phyloP scores from a whole-genome alignment of 1,139 yeast species.

The Candida glucosophila region DNA sequence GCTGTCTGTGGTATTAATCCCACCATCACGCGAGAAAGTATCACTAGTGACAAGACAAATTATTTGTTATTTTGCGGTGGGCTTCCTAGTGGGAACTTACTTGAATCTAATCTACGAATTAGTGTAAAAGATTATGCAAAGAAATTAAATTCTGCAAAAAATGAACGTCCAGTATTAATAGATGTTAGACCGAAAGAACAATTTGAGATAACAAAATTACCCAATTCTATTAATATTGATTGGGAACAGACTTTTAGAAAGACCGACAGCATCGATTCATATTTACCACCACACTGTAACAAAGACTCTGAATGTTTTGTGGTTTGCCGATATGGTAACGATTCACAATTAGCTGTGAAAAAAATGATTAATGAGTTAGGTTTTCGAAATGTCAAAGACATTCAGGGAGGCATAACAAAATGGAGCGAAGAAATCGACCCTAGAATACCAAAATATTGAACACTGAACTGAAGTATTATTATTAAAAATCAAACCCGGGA shows the following conservation, averaged over 20 bases:
- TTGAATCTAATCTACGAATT: conserved; percentile 36
- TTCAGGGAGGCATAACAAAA: conserved; percentile 67
- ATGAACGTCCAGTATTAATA: conserved; percentile 24
- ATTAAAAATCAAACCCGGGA: conserved; percentile 8
- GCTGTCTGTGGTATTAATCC: conserved; percentile 53
- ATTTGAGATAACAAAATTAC: conserved; percentile 55
- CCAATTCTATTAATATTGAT: conserved; percentile 57
- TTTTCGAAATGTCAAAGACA: conserved; percentile 47
- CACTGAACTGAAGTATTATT: conserved; percentile 1
- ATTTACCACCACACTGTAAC: conserved; percentile 12
- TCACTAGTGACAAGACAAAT: conserved; percentile 43
- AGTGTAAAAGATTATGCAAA: conserved; percentile 33
- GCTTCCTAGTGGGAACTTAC: conserved; percentile 36
- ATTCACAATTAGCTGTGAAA: conserved; percentile 72
- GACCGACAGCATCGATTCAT: conserved; percentile 15
- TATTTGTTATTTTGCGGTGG: conserved; percentile 73
- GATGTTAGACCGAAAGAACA: conserved; percentile 85
- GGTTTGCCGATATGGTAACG: conserved; percentile 85
- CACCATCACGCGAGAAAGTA: conserved; percentile 34
- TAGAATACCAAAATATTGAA: conserved; percentile 58
- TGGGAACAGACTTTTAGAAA: conserved; percentile 40
- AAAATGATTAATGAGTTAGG: conserved; percentile 44
- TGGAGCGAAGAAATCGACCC: conserved; percentile 64
- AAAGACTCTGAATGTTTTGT: conserved; percentile 26
- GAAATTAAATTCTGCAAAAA: conserved; percentile 5